A percentile compares a stretch with the other conserved stretches of the same genome.
Conservation (phyloP, 176 grass and related monocot genomes). For the Raddia distichophylla region DNA sequence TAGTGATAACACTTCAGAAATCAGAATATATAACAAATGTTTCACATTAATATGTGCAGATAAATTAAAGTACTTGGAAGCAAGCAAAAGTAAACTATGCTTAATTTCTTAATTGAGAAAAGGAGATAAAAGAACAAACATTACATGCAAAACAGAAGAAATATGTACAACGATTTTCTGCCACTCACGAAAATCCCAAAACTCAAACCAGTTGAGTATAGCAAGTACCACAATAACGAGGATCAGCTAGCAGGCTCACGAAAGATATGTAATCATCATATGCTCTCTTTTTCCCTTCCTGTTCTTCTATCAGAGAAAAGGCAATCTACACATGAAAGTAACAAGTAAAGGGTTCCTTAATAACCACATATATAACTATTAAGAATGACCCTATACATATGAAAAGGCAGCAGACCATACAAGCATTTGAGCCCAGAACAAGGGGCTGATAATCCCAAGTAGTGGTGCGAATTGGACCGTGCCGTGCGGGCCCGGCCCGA, state of each 20-base stretch:
- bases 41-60: neutral
- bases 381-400: neutral
- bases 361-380: slow-evolving; percentile 9
- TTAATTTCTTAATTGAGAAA: neutral
- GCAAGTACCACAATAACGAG: slow-evolving; percentile 81
- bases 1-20: neutral
- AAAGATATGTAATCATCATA: slow-evolving; percentile 89
- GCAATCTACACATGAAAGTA: slow-evolving; percentile 69
- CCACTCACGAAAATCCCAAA: slow-evolving; percentile 26
- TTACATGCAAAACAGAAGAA: neutral
- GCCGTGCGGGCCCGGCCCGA: too few species aligned
- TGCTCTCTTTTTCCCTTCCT: slow-evolving; percentile 74
- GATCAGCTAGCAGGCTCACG: slow-evolving; percentile 90
- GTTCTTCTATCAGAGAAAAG: slow-evolving; percentile 85
- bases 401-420: neutral
- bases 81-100: neutral
- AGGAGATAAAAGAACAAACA: neutral
- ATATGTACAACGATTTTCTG: neutral
- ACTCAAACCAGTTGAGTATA: slow-evolving; percentile 16
- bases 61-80: slow-evolving; percentile 20
- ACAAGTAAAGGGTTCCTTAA: slow-evolving; percentile 11
- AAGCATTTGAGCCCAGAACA: slow-evolving; percentile 16
- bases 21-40: neutral
- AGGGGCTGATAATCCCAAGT: neutral
- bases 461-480: too few species aligned